Evolutionary conservation across 2,329 filamentous ascomycete species (phyloP), one percentile per base, ranked within the genome.

Genomic region (Curvularia eragrostidis): DNA sequence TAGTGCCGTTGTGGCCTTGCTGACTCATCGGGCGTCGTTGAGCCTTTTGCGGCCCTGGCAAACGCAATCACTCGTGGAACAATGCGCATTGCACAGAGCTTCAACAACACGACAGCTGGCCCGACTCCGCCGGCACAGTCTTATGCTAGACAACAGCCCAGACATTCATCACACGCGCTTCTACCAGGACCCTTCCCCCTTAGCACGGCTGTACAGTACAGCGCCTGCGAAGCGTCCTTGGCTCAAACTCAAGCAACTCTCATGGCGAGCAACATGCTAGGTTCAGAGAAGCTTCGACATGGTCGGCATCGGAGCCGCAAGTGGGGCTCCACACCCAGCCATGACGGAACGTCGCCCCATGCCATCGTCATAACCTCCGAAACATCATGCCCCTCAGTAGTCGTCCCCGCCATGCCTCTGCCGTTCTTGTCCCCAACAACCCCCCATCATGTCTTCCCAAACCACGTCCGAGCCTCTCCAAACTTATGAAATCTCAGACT

Each of bases 401-500:
- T 23, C 19, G 39, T 36, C 48, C 54, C 46, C 55, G 39, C 39
- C 23, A 49, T 30, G 36, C 18, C 44, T 47, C 43, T 19, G 12
- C 34, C 44, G 12, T 32, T 30, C 32, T 13, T 23, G 8, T 15
- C n/a, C 5, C 21, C 18, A 9, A 1, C n/a, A 26, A 30, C 23
- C 18, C 28, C 4, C 26, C 47, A 50, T 7, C 12, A 64, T 65
- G 62, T 56, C 62, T 5, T 65, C 64, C 4, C 61, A 58, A 41
- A 19, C 51, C 39, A 50, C 49, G 26, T 53, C 56, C 1, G 57
- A 47, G 19, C 55, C 61, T 12, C 47, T 62, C 2, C 58, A 65
- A 19, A 49, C 60, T 32, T 68, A 61, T 44, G 54, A 58, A 10
- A 55, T 68, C 13, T 19, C 56, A 12, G 56, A 68, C 38, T 70